Percentiles rank a stretch among this genome's conserved stretches.
Conservation (phyloP, 306 rosid genomes). For the Quercus cerris region DNA sequence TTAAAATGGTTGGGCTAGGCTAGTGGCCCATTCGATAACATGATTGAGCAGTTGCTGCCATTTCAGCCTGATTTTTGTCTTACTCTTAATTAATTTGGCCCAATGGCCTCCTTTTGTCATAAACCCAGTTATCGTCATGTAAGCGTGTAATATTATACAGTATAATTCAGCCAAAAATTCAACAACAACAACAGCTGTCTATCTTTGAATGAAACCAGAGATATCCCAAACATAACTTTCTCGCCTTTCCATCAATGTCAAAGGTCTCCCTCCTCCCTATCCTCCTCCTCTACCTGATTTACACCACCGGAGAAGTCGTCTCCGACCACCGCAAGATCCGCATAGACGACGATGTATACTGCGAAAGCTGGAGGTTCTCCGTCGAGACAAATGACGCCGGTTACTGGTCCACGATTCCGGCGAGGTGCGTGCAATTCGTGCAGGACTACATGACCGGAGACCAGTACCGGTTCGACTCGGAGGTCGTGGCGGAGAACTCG, state of each 20-base stretch:
- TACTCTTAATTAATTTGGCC: too few relatives aligned
- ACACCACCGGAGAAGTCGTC: slow-evolving; percentile 18
- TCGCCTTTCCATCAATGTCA: slow-evolving; percentile 43
- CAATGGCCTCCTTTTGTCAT: too few relatives aligned
- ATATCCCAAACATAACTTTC: slow-evolving; percentile 8
- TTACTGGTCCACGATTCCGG: slow-evolving; percentile 49
- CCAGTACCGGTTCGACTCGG: slow-evolving; percentile 47
- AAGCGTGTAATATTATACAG: too few relatives aligned
- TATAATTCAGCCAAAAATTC: too few relatives aligned
- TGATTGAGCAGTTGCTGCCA: too few relatives aligned
- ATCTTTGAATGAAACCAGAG: slow-evolving; percentile 26
- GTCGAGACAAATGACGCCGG: slow-evolving; percentile 80
- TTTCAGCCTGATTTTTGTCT: too few relatives aligned
- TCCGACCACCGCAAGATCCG: slow-evolving; percentile 8
- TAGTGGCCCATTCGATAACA: too few relatives aligned
- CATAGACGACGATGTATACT: slow-evolving; percentile 29
- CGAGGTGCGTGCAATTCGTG: slow-evolving; percentile 43
- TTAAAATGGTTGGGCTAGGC: too few relatives aligned
- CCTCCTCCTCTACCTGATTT: slow-evolving; percentile 17
- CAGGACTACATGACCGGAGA: slow-evolving; percentile 53
- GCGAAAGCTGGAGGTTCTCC: slow-evolving; percentile 86
- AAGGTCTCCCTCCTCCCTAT: slow-evolving; percentile 19
- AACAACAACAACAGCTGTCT: too few relatives aligned
- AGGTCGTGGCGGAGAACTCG: slow-evolving; percentile 30
- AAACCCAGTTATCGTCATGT: too few relatives aligned